Base-by-base conservation (phyloP, 2,329 filamentous ascomycete genomes). In the Fusarium irregulare region DNA sequence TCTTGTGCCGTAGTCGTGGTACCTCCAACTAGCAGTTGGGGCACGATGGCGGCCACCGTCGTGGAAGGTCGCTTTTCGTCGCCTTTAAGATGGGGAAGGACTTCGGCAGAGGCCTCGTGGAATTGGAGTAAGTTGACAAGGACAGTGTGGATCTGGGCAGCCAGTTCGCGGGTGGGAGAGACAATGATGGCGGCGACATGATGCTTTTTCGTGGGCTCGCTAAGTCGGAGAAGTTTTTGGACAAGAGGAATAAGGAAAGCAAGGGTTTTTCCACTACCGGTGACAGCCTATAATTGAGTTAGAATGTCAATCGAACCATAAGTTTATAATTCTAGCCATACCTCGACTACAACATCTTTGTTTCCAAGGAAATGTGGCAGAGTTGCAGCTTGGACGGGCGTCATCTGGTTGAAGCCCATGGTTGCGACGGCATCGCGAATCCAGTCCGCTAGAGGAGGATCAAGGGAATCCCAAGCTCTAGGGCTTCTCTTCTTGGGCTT, bases 181-280 rank as follows among this genome's bases (percentile, higher is more conserved):
- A 99, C 90, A 74, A 99, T 90, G 68, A 99, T 96, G 70, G 92
- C 93, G 64, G 91, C 93, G 64, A 99, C 88, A 78, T 98, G 93
- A 79, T 97, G 92, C 76, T 92, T 93, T 81, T 96, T 97, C 34
- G 93, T 89, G 4, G 93, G 92, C 65, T 95, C 92, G 65, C 94
- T 91, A 28, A 93, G 82, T 70, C 92, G 90, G 64, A 98, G 83
- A 47, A 98, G 84, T 73, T 93, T 92, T 80, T 97, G 92, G 25
- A 97, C 87, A 6, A 97, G 84, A 2, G 94, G 94, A 48, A 98
- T 90, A 34, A 97, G 82, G 76, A 95, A 99, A 2, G 93, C 88
- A 30, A 97, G 84, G 0, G 94, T 97, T 82, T 98, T 97, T 64
- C 94, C 94, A 79, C 92, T 96, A 14, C 94, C 94, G 4, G 94